Percentiles rank a stretch among this genome's conserved stretches.
phyloP scores from a whole-genome alignment of 169 alveolate species.

The Eimeria necatrix region DNA sequence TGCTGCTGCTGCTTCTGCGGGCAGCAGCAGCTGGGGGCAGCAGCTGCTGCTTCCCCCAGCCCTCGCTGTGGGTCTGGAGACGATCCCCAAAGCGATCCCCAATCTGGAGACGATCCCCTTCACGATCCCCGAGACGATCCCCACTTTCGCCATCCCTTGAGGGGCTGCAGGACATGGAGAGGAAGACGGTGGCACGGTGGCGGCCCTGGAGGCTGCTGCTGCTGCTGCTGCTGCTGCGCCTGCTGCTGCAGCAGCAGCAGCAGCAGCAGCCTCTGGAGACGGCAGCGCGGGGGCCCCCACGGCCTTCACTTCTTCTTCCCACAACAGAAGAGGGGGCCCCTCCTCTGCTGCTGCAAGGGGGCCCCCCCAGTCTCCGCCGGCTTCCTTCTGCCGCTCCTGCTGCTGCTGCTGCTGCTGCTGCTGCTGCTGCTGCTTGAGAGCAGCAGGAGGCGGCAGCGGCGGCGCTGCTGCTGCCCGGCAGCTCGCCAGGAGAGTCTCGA shows the following conservation, averaged over 20 bases:
- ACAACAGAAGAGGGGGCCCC: constrained; percentile 42
- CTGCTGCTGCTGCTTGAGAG: constrained; percentile 42
- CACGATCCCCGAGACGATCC: too few relatives aligned
- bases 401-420: constrained; percentile 19
- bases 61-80: background rate
- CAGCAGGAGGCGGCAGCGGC: constrained; percentile 34
- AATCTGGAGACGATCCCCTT: too few relatives aligned
- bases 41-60: constrained; percentile 12
- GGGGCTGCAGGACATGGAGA: too few relatives aligned
- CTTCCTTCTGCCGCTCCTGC: background rate
- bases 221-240: too few relatives aligned
- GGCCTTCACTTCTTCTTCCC: too few relatives aligned
- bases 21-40: background rate
- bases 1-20: too few relatives aligned
- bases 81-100: background rate
- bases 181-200: too few relatives aligned
- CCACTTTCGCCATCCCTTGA: too few relatives aligned
- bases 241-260: too few relatives aligned
- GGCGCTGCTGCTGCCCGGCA: background rate
- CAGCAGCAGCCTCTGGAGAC: too few relatives aligned
- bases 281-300: too few relatives aligned
- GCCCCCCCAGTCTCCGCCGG: background rate
- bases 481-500: background rate
- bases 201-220: too few relatives aligned
- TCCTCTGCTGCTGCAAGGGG: background rate